Percentiles rank a stretch among this genome's conserved stretches.
phyloP scores from a whole-genome alignment of 805 yeast species.

The Candida takata region DNA sequence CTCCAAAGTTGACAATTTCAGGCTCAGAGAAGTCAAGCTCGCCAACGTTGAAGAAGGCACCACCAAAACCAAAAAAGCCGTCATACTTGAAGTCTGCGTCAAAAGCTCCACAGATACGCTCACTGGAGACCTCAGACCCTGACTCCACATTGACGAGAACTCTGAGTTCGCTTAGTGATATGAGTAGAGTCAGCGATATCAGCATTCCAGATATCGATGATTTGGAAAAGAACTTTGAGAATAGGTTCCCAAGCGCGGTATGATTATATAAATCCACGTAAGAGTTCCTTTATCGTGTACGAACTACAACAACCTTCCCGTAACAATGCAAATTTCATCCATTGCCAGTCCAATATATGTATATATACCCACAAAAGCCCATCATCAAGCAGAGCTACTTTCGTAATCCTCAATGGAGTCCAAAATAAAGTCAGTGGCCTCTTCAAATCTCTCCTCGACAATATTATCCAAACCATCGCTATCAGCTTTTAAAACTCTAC shows the following conservation, averaged over 20 bases:
- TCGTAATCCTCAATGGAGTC: slow-evolving; percentile 71
- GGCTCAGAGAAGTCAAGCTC: slow-evolving; percentile 6
- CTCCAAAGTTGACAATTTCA: slow-evolving; percentile 7
- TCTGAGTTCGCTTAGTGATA: slow-evolving; percentile 4
- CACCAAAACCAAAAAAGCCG: slow-evolving; percentile 66
- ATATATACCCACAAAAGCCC: no score
- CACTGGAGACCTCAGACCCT: no score
- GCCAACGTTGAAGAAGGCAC: slow-evolving; percentile 26
- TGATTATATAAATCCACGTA: no score
- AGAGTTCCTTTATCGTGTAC: no score
- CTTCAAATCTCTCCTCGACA: slow-evolving; percentile 76
- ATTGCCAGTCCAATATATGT: no score
- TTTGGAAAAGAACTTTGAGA: slow-evolving; percentile 49
- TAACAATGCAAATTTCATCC: no score
- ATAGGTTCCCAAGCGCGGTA: slow-evolving; percentile 55
- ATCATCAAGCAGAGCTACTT: slow-evolving; percentile 26
- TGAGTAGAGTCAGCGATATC: slow-evolving; percentile 29
- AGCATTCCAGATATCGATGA: slow-evolving; percentile 50
- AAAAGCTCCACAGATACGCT: slow-evolving; percentile 4
- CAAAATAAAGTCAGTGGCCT: slow-evolving; percentile 74
- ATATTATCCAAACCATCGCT: slow-evolving; percentile 69
- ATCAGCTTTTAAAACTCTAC: slow-evolving; percentile 74
- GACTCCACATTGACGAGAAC: slow-evolving; percentile 8
- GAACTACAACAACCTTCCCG: no score
- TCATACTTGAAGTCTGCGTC: slow-evolving; percentile 34